Evolutionary conservation across 2,329 filamentous ascomycete species (phyloP).

Genomic region (Phaeosphaeriaceae sp.): DNA sequence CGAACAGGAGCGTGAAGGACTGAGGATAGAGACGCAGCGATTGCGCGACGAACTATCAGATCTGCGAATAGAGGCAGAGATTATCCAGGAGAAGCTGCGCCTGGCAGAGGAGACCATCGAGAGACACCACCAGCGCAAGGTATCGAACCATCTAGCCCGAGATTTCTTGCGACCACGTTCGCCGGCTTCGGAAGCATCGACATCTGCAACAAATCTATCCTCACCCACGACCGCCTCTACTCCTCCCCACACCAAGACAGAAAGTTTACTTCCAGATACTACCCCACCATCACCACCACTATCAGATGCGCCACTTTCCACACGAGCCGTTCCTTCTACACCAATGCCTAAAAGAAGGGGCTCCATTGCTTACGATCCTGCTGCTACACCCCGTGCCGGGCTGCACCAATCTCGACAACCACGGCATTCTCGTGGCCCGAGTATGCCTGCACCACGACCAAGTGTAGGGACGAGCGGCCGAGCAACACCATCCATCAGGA

Average conservation of each 20-base stretch:
- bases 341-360: slow-evolving; percentile 47
- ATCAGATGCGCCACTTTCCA: slow-evolving; percentile 78
- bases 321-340: slow-evolving; percentile 48
- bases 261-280: slow-evolving; percentile 67
- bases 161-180: slow-evolving; percentile 64
- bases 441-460: slow-evolving; percentile 57
- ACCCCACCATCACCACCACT: slow-evolving; percentile 94
- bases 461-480: slow-evolving; percentile 43
- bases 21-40: slow-evolving; percentile 90
- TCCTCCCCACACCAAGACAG: slow-evolving; percentile 73
- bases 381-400: slow-evolving; percentile 61
- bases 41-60: slow-evolving; percentile 90
- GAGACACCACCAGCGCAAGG: slow-evolving; percentile 58
- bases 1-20: slow-evolving; percentile 86
- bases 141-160: slow-evolving; percentile 56
- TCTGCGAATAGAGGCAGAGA: slow-evolving; percentile 92
- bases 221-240: slow-evolving; percentile 90
- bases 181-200: slow-evolving; percentile 76
- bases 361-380: slow-evolving; percentile 60
- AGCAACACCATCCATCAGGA: slow-evolving; percentile 53
- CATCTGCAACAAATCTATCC: slow-evolving; percentile 80
- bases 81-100: slow-evolving; percentile 90
- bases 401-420: slow-evolving; percentile 52
- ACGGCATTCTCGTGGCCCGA: slow-evolving; percentile 63
- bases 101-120: slow-evolving; percentile 64